Evolutionary conservation across 225 moss, liverwort and hornwort species (phyloP).

Genomic region (Rhytidiadelphus loreus): DNA sequence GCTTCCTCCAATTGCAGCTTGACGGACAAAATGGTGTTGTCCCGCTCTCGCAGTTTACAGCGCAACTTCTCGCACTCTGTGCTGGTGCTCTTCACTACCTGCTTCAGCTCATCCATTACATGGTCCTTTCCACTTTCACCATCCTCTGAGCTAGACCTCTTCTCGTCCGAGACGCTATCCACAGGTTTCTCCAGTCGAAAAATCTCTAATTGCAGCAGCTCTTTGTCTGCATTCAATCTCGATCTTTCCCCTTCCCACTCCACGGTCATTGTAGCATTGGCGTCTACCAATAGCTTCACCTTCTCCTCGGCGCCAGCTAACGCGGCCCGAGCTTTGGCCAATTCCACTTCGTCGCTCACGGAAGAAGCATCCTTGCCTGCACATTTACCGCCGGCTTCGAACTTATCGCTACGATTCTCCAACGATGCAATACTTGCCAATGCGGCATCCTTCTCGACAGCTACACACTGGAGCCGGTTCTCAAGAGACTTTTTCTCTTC

Average conservation of each 20-base stretch:
- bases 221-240: constrained; percentile 33
- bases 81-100: constrained; percentile 16
- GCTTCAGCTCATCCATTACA: constrained; percentile 35
- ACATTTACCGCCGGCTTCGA: neutral
- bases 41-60: constrained; percentile 32
- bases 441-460: constrained; percentile 10
- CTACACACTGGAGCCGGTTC: neutral
- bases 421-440: neutral
- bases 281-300: constrained; percentile 43
- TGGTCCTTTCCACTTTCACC: constrained; percentile 2
- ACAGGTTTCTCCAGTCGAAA: constrained; percentile 30
- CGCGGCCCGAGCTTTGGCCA: constrained; percentile 38
- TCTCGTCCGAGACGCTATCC: neutral
- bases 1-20: constrained; percentile 42
- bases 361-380: neutral
- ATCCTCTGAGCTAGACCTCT: neutral
- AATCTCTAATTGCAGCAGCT: constrained; percentile 35
- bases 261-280: constrained; percentile 29
- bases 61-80: constrained; percentile 37
- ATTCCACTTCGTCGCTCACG: constrained; percentile 20
- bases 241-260: constrained; percentile 50
- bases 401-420: neutral
- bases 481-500: constrained; percentile 13
- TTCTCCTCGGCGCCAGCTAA: constrained; percentile 51
- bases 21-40: constrained; percentile 45